Evolutionary conservation across 495 filamentous ascomycete species (phyloP).

Genomic region (Bacidia gigantensis): DNA sequence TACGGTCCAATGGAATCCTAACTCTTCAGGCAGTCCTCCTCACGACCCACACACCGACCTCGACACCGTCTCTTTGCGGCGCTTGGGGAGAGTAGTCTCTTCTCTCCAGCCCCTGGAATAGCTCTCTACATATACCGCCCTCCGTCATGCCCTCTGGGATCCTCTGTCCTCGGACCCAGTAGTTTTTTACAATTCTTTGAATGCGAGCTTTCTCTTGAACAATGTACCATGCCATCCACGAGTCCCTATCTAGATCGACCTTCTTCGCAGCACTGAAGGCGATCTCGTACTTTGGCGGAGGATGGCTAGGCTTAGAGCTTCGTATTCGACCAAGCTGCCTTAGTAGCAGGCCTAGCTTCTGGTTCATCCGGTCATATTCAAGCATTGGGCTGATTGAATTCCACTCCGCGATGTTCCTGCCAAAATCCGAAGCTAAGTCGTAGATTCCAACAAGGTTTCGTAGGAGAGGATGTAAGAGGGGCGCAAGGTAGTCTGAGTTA

Average conservation of each 20-base stretch:
- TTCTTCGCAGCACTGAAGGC: slow-evolving; percentile 39
- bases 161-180: slow-evolving; percentile 40
- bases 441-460: slow-evolving; percentile 52
- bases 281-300: slow-evolving; percentile 33
- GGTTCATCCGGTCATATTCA: slow-evolving; percentile 41
- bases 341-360: slow-evolving; percentile 37
- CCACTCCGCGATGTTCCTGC: slow-evolving; percentile 43
- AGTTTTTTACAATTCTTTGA: slow-evolving; percentile 42
- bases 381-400: slow-evolving; percentile 43
- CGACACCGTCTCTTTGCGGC: slow-evolving; percentile 36
- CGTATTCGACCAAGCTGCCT: slow-evolving; percentile 23
- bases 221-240: slow-evolving; percentile 59
- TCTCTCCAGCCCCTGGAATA: slow-evolving; percentile 47
- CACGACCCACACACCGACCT: slow-evolving; percentile 52
- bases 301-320: slow-evolving; percentile 14
- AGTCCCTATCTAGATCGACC: slow-evolving; percentile 39
- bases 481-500: slow-evolving; percentile 48
- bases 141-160: slow-evolving; percentile 30
- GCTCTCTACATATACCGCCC: slow-evolving; percentile 44
- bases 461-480: slow-evolving; percentile 53
- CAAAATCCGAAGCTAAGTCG: slow-evolving; percentile 45
- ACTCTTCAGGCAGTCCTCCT: slow-evolving; percentile 25
- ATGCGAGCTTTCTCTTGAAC: slow-evolving; percentile 58
- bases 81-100: slow-evolving; percentile 32
- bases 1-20: not conserved